Evolutionary conservation across 495 filamentous ascomycete genomes (phyloP).

Genomic region (Annulohypoxylon maeteangense): DNA sequence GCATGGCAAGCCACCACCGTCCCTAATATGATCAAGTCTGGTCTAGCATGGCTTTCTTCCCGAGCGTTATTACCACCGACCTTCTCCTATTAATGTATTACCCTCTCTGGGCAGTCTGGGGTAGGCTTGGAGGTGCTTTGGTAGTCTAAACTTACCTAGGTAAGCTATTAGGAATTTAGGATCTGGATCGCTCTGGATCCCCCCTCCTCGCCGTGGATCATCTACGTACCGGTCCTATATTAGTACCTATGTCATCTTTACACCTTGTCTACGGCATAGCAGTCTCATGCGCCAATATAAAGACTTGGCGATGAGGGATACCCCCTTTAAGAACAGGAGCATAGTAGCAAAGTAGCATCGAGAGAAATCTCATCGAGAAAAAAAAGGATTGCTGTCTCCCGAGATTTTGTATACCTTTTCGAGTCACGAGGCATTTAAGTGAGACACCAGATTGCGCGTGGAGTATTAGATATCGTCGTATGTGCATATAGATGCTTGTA

Average conservation of each 20-base stretch:
- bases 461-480: slow-evolving; percentile 13
- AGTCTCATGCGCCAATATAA: slow-evolving; percentile 18
- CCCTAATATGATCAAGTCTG: slow-evolving; percentile 22
- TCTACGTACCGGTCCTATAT: slow-evolving; percentile 2
- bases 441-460: slow-evolving; percentile 29
- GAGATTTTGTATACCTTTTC: slow-evolving; percentile 22
- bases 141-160: slow-evolving; percentile 17
- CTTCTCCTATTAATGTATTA: slow-evolving; percentile 25
- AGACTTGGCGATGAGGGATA: slow-evolving; percentile 19
- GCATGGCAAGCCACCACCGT: slow-evolving; percentile 30
- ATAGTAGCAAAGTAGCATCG: too few species aligned
- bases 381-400: slow-evolving; percentile 3
- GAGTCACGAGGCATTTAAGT: slow-evolving; percentile 36
- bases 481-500: slow-evolving; percentile 24
- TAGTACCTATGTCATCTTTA: slow-evolving; percentile 34
- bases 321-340: not conserved
- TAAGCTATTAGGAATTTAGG: slow-evolving; percentile 15
- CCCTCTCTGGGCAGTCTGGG: too few species aligned
- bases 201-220: not conserved
- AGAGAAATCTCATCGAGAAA: not conserved
- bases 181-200: slow-evolving; percentile 33
- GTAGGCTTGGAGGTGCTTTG: not conserved
- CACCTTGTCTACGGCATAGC: slow-evolving; percentile 28
- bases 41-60: slow-evolving; percentile 27
- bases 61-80: slow-evolving; percentile 22